These are phyloP conservation scores for Podila clonocystis DNA, from an alignment of 192 early-diverging fungal genomes.

Conservation along the genomic window DNA sequence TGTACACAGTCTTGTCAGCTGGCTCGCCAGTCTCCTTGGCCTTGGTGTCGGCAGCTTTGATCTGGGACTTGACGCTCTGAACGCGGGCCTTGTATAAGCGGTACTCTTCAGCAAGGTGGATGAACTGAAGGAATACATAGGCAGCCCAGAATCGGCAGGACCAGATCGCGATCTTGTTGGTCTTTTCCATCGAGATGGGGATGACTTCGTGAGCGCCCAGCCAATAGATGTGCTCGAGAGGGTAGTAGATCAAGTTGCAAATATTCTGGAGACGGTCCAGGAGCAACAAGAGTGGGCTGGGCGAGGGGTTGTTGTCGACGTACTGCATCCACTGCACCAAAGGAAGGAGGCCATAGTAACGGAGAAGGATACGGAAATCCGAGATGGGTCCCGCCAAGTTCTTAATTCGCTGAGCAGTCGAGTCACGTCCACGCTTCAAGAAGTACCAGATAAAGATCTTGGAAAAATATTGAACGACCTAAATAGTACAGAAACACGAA, in stretches of 20 bases:
- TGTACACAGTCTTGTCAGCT: slow-evolving; percentile 59
- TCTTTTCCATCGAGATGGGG: slow-evolving; percentile 73
- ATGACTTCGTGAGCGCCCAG: slow-evolving; percentile 88
- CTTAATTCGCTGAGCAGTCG: slow-evolving; percentile 74
- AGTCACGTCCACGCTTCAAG: slow-evolving; percentile 63
- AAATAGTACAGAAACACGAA: slow-evolving; percentile 6
- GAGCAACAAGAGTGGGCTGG: slow-evolving; percentile 67
- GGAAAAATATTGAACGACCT: slow-evolving; percentile 92
- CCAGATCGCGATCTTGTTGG: slow-evolving; percentile 89
- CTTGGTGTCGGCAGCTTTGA: slow-evolving; percentile 66
- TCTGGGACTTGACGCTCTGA: slow-evolving; percentile 54
- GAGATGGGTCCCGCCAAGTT: slow-evolving; percentile 88
- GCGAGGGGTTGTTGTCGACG: slow-evolving; percentile 78
- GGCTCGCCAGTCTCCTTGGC: slow-evolving; percentile 57
- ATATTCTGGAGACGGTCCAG: slow-evolving; percentile 91
- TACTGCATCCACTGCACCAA: slow-evolving; percentile 89
- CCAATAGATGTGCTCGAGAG: slow-evolving; percentile 97
- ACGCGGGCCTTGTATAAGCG: slow-evolving; percentile 63
- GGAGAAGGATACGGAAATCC: slow-evolving; percentile 92
- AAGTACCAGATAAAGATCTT: slow-evolving; percentile 89
- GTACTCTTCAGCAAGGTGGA: slow-evolving; percentile 77
- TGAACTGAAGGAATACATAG: slow-evolving; percentile 92
- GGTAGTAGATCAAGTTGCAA: slow-evolving; percentile 89
- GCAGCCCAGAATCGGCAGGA: slow-evolving; percentile 96
- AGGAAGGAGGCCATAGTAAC: slow-evolving; percentile 84